phyloP scores from a whole-genome alignment of 2,329 filamentous ascomycete genomes.

The Bipolaris oryzae region DNA sequence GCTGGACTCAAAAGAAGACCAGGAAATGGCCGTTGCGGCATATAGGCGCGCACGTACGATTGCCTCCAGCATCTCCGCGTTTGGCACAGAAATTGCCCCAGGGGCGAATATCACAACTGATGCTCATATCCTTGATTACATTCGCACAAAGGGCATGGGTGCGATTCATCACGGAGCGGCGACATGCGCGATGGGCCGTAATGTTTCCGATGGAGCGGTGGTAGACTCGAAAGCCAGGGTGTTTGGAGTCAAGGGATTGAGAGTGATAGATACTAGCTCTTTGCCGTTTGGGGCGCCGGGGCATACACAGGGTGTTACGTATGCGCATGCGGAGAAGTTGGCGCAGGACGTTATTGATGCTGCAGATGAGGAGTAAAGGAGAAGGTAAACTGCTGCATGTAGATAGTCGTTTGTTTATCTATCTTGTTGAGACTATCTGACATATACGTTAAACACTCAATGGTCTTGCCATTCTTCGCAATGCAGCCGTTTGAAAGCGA shows the following conservation, averaged over 20 bases:
- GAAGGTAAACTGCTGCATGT: neutral
- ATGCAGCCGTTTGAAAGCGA: too few relatives aligned
- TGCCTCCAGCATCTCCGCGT: constrained; percentile 7
- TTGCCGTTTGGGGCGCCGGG: constrained; percentile 9
- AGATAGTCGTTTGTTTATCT: neutral
- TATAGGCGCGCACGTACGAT: constrained; percentile 10
- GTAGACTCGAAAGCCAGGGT: constrained; percentile 13
- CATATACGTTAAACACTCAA: too few relatives aligned
- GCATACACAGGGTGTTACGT: constrained; percentile 10
- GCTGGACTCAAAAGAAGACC: constrained; percentile 10
- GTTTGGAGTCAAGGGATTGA: constrained; percentile 12
- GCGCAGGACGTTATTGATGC: constrained; percentile 11
- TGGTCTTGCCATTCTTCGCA: too few relatives aligned
- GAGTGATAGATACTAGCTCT: constrained; percentile 10
- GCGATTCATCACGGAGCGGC: constrained; percentile 10
- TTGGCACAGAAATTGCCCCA: constrained; percentile 10
- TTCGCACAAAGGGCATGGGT: constrained; percentile 7
- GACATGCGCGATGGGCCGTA: constrained; percentile 8
- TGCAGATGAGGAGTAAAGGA: neutral
- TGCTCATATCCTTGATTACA: constrained; percentile 10
- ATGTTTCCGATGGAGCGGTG: constrained; percentile 2
- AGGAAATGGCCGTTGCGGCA: constrained; percentile 12
- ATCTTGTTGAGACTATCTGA: neutral
- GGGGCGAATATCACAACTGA: constrained; percentile 11
- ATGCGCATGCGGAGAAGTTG: constrained; percentile 12